Base-by-base conservation (phyloP, 352 stramenopile genomes). In the Phytophthora citricola region DNA sequence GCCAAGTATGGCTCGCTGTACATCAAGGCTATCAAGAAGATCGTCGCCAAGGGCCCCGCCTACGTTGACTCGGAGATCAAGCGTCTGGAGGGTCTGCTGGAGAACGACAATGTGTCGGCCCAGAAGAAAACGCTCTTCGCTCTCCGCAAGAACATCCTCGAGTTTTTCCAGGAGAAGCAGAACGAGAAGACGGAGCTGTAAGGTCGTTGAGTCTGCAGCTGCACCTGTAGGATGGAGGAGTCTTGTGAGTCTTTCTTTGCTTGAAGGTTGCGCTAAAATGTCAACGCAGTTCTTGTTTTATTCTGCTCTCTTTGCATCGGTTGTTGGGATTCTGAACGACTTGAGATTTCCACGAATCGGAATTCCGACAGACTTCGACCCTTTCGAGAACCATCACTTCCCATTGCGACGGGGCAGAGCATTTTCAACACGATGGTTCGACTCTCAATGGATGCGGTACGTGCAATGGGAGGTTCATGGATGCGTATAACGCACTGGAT, bases 1-100 rank as follows among this genome's bases (percentile, higher is more conserved):
- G 77, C 84, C 57, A 94, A 93, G 75, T 74, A 94, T 66, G 88
- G 87, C 45, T 84, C 89, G 63, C 63, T 95, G 36, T 97, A 97
- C 69, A 45, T 97, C 41, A 96, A 96, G 81, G 84, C 85, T 36
- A 94, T 96, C 48, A 94, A 95, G 81, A 97, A 98, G 84, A 82
- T 98, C 47, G 63, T 96, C 14, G 79, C 81, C 31, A 96, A 97
- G 79, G 92, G 92, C 52, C 69, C 81, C 10, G 78, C 75, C 47
- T 98, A 97, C 80, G 78, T 97, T 24, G 73, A 87, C 11, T 71
- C 69, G 27, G 92, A 98, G 79, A 90, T 96, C 58, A 83, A 81
- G 67, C 86, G 92, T 60, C 78, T 98, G 11, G 74, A 90, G 6
- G 76, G 76, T 27, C 59, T 98, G 72, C 73, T 96, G 32, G 70